Conservation (phyloP, 768 basidiomycete species). For the Xerocomellus chrysenteron region DNA sequence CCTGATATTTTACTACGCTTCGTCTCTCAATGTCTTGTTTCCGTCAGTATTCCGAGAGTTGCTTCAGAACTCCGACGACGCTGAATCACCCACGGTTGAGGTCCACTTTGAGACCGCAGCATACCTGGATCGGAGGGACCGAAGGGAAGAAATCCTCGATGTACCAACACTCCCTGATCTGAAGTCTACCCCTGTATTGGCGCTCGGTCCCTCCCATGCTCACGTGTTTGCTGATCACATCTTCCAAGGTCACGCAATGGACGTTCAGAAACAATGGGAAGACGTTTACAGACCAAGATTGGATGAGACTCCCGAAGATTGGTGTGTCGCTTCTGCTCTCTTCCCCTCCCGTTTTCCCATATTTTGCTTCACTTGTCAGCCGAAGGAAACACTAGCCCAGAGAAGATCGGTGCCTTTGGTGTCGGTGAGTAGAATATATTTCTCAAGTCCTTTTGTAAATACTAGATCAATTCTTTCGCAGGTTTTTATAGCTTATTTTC, state of each 20-base stretch:
- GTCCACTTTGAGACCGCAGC: conserved; percentile 70
- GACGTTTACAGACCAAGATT: conserved; percentile 79
- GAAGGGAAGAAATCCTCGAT: conserved; percentile 18
- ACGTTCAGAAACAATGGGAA: conserved; percentile 86
- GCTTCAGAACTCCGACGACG: conserved; percentile 96
- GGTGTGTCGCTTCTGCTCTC: conserved; percentile 44
- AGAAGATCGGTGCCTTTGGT: conserved; percentile 94
- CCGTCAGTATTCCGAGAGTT: conserved; percentile 70
- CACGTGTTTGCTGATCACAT: no score
- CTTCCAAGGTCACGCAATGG: conserved; percentile 68
- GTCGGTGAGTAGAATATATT: conserved; percentile 49
- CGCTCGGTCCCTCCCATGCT: conserved; percentile 8
- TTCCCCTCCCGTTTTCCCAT: no score
- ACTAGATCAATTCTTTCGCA: conserved; percentile 12
- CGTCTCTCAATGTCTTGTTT: no score
- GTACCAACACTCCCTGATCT: conserved; percentile 50
- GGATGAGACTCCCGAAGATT: conserved; percentile 88
- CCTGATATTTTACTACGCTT: no score
- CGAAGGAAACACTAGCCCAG: conserved; percentile 91
- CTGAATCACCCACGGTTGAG: conserved; percentile 68
- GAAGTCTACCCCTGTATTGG: conserved; percentile 51
- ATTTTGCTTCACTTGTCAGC: conserved; percentile 45
- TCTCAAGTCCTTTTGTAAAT: not conserved
- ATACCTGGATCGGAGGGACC: conserved; percentile 15
- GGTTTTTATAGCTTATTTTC: conserved; percentile 81